These are phyloP conservation scores for Amaranthus hypochondriacus DNA, from an alignment of 148 eudicot species.

Conservation along the genomic window DNA sequence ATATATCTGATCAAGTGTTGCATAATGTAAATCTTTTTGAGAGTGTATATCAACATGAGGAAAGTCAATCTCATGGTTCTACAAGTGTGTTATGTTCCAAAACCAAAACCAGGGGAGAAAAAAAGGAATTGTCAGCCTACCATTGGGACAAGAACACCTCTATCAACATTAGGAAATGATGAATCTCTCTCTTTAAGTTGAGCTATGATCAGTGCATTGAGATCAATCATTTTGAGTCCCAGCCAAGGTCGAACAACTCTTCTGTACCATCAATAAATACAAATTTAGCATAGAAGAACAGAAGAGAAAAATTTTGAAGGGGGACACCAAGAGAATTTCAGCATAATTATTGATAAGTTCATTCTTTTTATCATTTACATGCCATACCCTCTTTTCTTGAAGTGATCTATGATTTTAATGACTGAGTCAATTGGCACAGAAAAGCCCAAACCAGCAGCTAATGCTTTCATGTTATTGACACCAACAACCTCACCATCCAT, in stretches of 20 bases:
- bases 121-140: slow-evolving; percentile 25
- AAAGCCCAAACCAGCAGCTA: slow-evolving; percentile 79
- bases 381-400: slow-evolving; percentile 73
- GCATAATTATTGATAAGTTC: background rate
- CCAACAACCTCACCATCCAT: slow-evolving; percentile 92
- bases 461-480: slow-evolving; percentile 77
- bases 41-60: background rate
- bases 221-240: slow-evolving; percentile 68
- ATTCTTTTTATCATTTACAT: background rate
- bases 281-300: background rate
- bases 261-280: slow-evolving; percentile 34
- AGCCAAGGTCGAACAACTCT: slow-evolving; percentile 77
- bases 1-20: background rate
- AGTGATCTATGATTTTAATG: slow-evolving; percentile 72
- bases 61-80: background rate
- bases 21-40: background rate
- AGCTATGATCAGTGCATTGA: slow-evolving; percentile 56
- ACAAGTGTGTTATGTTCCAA: background rate
- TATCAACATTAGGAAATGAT: slow-evolving; percentile 44
- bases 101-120: background rate
- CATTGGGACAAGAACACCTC: slow-evolving; percentile 62
- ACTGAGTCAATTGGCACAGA: slow-evolving; percentile 92
- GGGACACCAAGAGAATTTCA: background rate
- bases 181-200: slow-evolving; percentile 57
- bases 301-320: background rate